Evolutionary conservation across 768 basidiomycete genomes (phyloP).

Genomic region (Tricholoma bakamatsutake): DNA sequence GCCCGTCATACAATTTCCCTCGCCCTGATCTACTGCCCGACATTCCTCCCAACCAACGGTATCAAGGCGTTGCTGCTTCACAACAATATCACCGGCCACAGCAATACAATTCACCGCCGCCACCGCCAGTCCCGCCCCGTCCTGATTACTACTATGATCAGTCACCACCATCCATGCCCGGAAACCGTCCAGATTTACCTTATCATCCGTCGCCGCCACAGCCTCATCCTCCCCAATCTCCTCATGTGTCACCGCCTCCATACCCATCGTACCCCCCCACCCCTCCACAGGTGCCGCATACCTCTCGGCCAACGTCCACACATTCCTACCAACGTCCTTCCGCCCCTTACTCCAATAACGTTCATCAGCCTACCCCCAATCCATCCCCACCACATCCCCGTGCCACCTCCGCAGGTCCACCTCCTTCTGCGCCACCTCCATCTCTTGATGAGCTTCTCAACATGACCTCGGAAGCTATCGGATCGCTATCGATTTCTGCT

Average conservation of each 20-base stretch:
- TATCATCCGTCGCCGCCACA: slow-evolving; percentile 15
- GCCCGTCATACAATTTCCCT: slow-evolving; percentile 36
- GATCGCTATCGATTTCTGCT: slow-evolving; percentile 57
- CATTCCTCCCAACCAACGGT: slow-evolving; percentile 20
- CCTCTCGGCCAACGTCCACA: slow-evolving; percentile 15
- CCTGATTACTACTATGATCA: slow-evolving; percentile 13
- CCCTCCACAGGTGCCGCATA: slow-evolving; percentile 10
- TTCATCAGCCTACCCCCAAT: slow-evolving; percentile 12
- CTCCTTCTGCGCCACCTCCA: slow-evolving; percentile 40
- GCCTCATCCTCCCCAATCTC: slow-evolving; percentile 10
- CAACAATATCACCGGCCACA: slow-evolving; percentile 10
- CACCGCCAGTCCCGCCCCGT: slow-evolving; percentile 17
- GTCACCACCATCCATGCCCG: slow-evolving; percentile 6
- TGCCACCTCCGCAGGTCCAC: slow-evolving; percentile 31
- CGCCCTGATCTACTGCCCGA: slow-evolving; percentile 60
- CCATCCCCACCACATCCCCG: slow-evolving; percentile 35
- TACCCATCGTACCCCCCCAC: slow-evolving; percentile 4
- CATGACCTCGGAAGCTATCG: slow-evolving; percentile 52
- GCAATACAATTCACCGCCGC: slow-evolving; percentile 17
- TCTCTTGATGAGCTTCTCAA: slow-evolving; percentile 63
- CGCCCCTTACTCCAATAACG: slow-evolving; percentile 17
- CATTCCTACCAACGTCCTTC: slow-evolving; percentile 17
- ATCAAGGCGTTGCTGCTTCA: slow-evolving; percentile 11
- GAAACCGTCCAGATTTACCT: slow-evolving; percentile 6
- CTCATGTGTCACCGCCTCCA: background rate